Conservation (phyloP, 2,329 filamentous ascomycete species). For the Aureobasidium sp. region DNA sequence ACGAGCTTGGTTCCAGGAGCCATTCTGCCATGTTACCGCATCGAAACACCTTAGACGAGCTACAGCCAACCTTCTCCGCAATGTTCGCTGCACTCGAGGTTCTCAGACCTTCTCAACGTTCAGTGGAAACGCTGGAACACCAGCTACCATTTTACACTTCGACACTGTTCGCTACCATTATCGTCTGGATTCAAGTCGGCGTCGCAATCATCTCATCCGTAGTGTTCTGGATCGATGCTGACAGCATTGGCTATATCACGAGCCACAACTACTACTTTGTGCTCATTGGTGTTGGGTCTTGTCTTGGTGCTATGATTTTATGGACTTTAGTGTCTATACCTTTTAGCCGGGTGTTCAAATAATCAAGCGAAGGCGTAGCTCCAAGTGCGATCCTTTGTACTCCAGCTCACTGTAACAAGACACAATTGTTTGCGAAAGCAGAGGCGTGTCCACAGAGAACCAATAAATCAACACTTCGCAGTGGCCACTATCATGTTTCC, state of each 20-base stretch:
- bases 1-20: background rate
- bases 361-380: background rate
- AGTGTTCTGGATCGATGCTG: background rate
- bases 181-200: background rate
- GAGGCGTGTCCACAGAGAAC: too few species aligned
- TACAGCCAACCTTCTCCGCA: background rate
- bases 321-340: background rate
- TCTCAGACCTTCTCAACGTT: background rate
- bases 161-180: background rate
- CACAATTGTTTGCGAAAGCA: too few species aligned
- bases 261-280: slow-evolving; percentile 2
- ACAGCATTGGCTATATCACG: background rate
- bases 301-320: background rate
- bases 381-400: background rate
- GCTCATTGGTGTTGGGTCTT: background rate
- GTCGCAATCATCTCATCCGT: background rate
- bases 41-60: background rate
- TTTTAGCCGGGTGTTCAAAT: slow-evolving; percentile 1
- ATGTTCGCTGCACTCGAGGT: background rate
- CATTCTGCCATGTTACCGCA: background rate
- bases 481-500: too few species aligned
- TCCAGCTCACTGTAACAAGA: background rate
- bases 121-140: background rate
- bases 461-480: too few species aligned
- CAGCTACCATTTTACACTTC: background rate